Evolutionary conservation across 2,329 filamentous ascomycete species (phyloP), one percentile per base, ranked within the genome.

Genomic region (Esteya vermicola): DNA sequence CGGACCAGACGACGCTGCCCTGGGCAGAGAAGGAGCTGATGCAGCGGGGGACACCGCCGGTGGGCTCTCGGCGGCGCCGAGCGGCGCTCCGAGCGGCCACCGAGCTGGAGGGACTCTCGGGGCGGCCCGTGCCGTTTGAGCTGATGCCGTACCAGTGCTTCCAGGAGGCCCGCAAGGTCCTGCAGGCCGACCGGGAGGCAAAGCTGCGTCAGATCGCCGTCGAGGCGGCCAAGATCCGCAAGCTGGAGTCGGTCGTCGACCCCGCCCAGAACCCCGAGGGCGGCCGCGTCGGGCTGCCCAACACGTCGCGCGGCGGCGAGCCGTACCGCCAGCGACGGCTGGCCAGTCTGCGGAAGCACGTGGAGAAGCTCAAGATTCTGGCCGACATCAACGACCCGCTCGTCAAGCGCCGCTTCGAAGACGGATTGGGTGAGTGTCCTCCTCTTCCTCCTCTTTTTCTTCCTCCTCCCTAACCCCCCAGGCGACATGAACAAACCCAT

Each of bases 71-170:
- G 51, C 76, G 88, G 67, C 80, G 88, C 47, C 80, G 89, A 56
- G 74, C 77, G 22, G 82, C 82, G 22, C 59, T 88, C 45, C 75
- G 70, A 35, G 32, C 39, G 21, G 25, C 35, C 7, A 23, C 34
- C 14, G 36, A 27, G 35, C 32, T 3, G 14, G 27, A 8, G 10
- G 16, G 6, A 52, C 73, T 64, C 51, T 72, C 64, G 28, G 62
- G 70, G 46, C n/a, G n/a, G n/a, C 72, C 80, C 52, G 64, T 94
- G 37, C 85, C 88, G 21, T 95, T 98, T 56, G 85, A 94, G 65
- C 82, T 89, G 56, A 67, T 98, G 49, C 91, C 91, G 16, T 98
- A 93, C 64, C 89, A 96, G 69, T 91, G 85, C 61, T 98, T 96
- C 65, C 91, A 98, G 62, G 88, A 95, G 64, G 91, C 91, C 31